phyloP scores from a whole-genome alignment of 768 basidiomycete genomes.

The Podaxis sp. region DNA sequence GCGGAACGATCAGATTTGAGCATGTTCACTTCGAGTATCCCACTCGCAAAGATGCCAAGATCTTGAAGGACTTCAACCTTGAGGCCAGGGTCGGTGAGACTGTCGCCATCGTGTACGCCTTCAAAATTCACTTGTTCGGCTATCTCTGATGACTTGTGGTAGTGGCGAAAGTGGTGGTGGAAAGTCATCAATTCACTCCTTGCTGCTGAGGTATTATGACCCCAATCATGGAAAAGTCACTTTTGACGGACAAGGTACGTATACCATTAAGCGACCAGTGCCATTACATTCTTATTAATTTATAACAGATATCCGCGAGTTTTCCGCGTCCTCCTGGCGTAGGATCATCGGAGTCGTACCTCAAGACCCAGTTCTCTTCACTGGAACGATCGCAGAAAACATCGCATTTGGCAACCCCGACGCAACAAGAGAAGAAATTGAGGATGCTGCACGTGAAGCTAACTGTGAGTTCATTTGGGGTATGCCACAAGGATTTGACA shows the following conservation, averaged over 20 bases:
- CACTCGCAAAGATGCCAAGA: conserved; percentile 74
- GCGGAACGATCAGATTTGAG: conserved; percentile 79
- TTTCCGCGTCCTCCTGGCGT: conserved; percentile 85
- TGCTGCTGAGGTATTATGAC: conserved; percentile 88
- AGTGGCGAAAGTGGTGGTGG: conserved; percentile 94
- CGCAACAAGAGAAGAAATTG: conserved; percentile 81
- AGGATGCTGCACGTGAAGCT: conserved; percentile 84
- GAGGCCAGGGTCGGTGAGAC: conserved; percentile 83
- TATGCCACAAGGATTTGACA: conserved; percentile 93
- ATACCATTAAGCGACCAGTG: neutral
- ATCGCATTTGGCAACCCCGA: conserved; percentile 83
- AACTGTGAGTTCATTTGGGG: conserved; percentile 97
- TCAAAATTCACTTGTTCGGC: neutral
- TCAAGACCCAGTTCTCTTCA: conserved; percentile 90
- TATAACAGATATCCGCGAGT: conserved; percentile 77
- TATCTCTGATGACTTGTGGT: conserved; percentile 11
- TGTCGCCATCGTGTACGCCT: conserved; percentile 87
- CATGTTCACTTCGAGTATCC: conserved; percentile 89
- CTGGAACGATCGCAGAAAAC: conserved; percentile 92
- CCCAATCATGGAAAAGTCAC: conserved; percentile 80
- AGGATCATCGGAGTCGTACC: conserved; percentile 90
- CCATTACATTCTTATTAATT: neutral
- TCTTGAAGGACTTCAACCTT: conserved; percentile 82
- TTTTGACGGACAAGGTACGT: conserved; percentile 80
- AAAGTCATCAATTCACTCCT: conserved; percentile 88